These are phyloP conservation scores for Cercospora janseana DNA, from an alignment of 2,329 filamentous ascomycete species.

Conservation along the genomic window DNA sequence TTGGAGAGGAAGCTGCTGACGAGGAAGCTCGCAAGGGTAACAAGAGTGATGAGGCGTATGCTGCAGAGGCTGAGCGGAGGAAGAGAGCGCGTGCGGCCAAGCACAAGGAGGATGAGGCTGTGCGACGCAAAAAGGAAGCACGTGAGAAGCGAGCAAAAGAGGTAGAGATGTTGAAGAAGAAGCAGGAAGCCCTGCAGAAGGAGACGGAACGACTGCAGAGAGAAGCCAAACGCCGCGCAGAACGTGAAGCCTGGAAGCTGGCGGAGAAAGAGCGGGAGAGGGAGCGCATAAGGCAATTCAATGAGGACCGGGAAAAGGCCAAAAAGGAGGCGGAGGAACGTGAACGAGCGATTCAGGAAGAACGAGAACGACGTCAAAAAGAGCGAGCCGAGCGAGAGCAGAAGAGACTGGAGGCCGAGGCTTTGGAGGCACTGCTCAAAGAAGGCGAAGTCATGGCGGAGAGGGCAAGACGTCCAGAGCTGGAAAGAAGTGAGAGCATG, in stretches of 20 bases:
- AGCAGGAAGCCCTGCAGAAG: slow-evolving; percentile 45
- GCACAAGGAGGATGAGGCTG: slow-evolving; percentile 58
- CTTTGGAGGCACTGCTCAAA: slow-evolving; percentile 53
- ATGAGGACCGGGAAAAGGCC: slow-evolving; percentile 49
- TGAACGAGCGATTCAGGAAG: slow-evolving; percentile 50
- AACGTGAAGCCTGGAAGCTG: slow-evolving; percentile 48
- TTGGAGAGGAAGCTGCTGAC: slow-evolving; percentile 67
- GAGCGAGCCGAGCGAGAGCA: slow-evolving; percentile 47
- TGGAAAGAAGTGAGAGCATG: slow-evolving; percentile 46
- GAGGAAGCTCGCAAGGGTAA: slow-evolving; percentile 64
- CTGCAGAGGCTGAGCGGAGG: slow-evolving; percentile 61
- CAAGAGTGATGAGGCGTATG: slow-evolving; percentile 74
- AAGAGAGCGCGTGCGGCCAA: slow-evolving; percentile 61
- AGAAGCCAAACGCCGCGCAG: slow-evolving; percentile 50
- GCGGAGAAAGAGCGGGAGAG: slow-evolving; percentile 53
- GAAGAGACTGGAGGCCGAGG: slow-evolving; percentile 56
- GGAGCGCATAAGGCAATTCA: slow-evolving; percentile 51
- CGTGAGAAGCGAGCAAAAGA: slow-evolving; percentile 59
- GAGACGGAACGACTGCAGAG: slow-evolving; percentile 46
- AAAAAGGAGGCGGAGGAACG: slow-evolving; percentile 51
- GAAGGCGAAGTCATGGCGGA: slow-evolving; percentile 57
- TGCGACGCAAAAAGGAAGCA: slow-evolving; percentile 58
- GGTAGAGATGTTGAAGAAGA: slow-evolving; percentile 51
- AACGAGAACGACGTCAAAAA: slow-evolving; percentile 44
- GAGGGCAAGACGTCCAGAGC: slow-evolving; percentile 52